Base-by-base conservation (phyloP, 2,329 filamentous ascomycete genomes). In the Cucurbitaria berberidis region DNA sequence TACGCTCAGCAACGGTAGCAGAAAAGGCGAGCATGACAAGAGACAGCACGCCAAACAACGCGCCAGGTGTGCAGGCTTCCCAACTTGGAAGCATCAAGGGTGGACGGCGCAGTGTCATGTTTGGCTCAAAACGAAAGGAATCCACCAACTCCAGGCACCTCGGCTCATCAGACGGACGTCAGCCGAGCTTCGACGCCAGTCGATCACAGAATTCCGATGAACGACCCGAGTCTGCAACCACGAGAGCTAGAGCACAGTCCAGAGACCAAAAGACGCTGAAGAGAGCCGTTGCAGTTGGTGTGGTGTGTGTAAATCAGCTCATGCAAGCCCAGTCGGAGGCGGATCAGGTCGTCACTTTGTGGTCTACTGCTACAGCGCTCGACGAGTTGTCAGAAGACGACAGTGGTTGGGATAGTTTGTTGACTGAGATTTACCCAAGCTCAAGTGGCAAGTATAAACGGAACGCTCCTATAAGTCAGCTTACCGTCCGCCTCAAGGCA, bases 401-500 rank as follows among this genome's bases (percentile, higher is more conserved):
- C 5, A 84, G 89, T 40, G 88, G 87, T 13, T 93, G 89, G 83
- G 86, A 93, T 55, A 84, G 87, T 13, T 72, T 96, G 42, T 82
- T 96, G 49, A 82, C 84, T 30, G 87, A 74, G 30, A 55, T 75
- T 5, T 80, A 92, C 63, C 85, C 87, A 15, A 93, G 87, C 69
- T 81, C 85, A 29, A 87, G 82, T n/a, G 88, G 89, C 6, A 84
- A 86, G 32, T 96, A 90, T 70, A 87, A 89, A 66, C 89, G 87
- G 67, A 91, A 89, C 19, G 80, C 82, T 48, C 83, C 84, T 48
- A 86, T 91, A 21, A 91, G 93, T 67, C 85, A 90, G 24, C 77
- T 98, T 5, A 89, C 93, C 61, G 79, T 97, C 1, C 89, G 90
- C 55, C 78, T 97, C 13, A 89, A 88, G 63, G 83, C 89, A 1